Conservation (phyloP, 2,329 filamentous ascomycete species). For the Ophiosphaerella herpotricha region DNA sequence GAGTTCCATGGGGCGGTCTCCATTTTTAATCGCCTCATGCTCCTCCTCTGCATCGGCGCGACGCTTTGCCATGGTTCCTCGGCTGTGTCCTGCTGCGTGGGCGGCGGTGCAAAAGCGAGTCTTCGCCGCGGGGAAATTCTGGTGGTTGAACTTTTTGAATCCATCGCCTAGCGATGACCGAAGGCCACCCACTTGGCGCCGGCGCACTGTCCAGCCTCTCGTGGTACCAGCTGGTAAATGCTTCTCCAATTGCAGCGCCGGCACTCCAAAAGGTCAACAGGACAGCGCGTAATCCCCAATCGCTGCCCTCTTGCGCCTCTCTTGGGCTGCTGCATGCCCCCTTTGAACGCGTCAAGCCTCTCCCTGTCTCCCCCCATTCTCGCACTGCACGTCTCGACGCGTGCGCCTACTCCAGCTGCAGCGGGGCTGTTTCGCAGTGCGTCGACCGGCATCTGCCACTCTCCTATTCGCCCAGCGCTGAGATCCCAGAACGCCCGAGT, state of each 20-base stretch:
- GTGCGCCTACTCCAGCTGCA: constrained; percentile 27
- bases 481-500: constrained; percentile 18
- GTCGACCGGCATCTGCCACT: constrained; percentile 21
- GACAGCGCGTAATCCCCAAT: not conserved
- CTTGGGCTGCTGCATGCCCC: no score
- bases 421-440: constrained; percentile 31
- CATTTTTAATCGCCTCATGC: constrained; percentile 62
- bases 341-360: constrained; percentile 7
- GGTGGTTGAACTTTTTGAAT: constrained; percentile 2
- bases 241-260: constrained; percentile 5
- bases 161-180: not conserved
- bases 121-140: constrained; percentile 2
- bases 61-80: constrained; percentile 62
- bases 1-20: constrained; percentile 61
- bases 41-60: constrained; percentile 58
- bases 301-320: not conserved
- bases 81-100: not conserved
- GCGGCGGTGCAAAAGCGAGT: constrained; percentile 6
- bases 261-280: no score
- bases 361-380: not conserved
- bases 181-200: not conserved
- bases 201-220: not conserved
- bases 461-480: constrained; percentile 31
- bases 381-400: constrained; percentile 31
- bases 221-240: not conserved